A percentile compares a stretch with the other conserved stretches of the same genome.
phyloP scores from a whole-genome alignment of 371 early-diverging fungal species.

The Mucor racemosus region DNA sequence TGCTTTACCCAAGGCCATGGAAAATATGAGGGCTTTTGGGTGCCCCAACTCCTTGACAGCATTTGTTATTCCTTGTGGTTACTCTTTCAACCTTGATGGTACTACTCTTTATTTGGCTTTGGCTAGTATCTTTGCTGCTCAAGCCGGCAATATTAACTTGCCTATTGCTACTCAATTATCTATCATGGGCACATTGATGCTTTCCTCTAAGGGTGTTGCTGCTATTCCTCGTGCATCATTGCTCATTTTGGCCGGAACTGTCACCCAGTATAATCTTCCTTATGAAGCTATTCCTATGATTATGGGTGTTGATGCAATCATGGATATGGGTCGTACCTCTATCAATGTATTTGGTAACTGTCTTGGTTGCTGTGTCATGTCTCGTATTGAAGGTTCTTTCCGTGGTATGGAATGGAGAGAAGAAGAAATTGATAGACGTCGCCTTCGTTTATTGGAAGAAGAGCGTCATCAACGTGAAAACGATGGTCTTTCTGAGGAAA shows the following conservation, averaged over 20 bases:
- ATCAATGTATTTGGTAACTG: constrained; percentile 78
- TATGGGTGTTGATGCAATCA: constrained; percentile 78
- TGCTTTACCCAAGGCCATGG: constrained; percentile 78
- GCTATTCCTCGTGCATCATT: constrained; percentile 80
- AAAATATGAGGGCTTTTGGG: constrained; percentile 76
- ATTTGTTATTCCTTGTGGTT: constrained; percentile 72
- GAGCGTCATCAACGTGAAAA: constrained; percentile 1
- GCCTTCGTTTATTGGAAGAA: constrained; percentile 6
- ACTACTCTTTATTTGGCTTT: constrained; percentile 77
- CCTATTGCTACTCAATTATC: constrained; percentile 42
- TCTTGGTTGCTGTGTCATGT: constrained; percentile 72
- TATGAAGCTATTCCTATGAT: constrained; percentile 63
- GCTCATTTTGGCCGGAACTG: constrained; percentile 25
- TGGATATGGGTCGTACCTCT: constrained; percentile 81
- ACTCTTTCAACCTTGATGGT: constrained; percentile 86
- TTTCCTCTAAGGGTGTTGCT: constrained; percentile 84
- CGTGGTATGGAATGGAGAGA: constrained; percentile 55
- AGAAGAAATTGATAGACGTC: constrained; percentile 42
- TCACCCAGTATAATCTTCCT: constrained; percentile 61
- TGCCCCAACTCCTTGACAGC: constrained; percentile 71
- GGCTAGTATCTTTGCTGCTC: constrained; percentile 69
- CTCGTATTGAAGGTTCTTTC: constrained; percentile 78
- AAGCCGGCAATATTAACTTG: constrained; percentile 67
- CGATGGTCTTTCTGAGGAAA: constrained; percentile 15
- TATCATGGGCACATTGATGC: constrained; percentile 69